Conservation (phyloP, 1,139 yeast genomes). For the Blastobotrys capitulatus region DNA sequence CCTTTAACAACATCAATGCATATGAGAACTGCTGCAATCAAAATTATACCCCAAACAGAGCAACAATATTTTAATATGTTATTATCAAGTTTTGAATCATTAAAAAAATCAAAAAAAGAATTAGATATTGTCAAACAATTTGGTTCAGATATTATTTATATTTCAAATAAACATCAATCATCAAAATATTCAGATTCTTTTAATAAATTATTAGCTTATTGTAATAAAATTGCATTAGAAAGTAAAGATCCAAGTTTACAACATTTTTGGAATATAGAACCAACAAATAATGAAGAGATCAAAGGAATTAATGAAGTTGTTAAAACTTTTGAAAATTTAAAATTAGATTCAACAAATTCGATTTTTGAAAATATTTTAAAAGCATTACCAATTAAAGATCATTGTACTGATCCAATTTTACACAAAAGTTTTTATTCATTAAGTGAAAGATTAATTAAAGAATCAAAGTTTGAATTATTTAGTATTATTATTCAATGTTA, state of each 20-base stretch:
- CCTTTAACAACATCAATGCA: slow-evolving; percentile 17
- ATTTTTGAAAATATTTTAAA: slow-evolving; percentile 6
- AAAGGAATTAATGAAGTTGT: slow-evolving; percentile 6
- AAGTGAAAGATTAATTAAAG: background rate
- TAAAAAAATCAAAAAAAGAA: slow-evolving; percentile 12
- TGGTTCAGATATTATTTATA: slow-evolving; percentile 13
- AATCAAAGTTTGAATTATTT: background rate
- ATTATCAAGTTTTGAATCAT: slow-evolving; percentile 16
- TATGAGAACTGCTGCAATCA: slow-evolving; percentile 16
- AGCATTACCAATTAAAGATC: slow-evolving; percentile 9
- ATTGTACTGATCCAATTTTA: slow-evolving; percentile 7
- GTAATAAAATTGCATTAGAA: slow-evolving; percentile 8
- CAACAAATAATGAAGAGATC: slow-evolving; percentile 1
- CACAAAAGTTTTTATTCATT: slow-evolving; percentile 6
- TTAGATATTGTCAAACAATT: slow-evolving; percentile 10
- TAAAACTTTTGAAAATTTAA: slow-evolving; percentile 7
- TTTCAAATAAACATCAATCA: slow-evolving; percentile 10
- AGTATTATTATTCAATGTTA: slow-evolving; percentile 2
- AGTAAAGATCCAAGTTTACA: slow-evolving; percentile 5
- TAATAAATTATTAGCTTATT: slow-evolving; percentile 8
- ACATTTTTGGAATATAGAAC: slow-evolving; percentile 9
- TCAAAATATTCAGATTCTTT: slow-evolving; percentile 11
- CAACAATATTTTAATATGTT: slow-evolving; percentile 13
- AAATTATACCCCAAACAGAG: slow-evolving; percentile 14
- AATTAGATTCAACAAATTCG: slow-evolving; percentile 1